Evolutionary conservation across 2,329 filamentous ascomycete genomes (phyloP), one percentile per base, ranked within the genome.

Genomic region (Sordariomycetes sp.): DNA sequence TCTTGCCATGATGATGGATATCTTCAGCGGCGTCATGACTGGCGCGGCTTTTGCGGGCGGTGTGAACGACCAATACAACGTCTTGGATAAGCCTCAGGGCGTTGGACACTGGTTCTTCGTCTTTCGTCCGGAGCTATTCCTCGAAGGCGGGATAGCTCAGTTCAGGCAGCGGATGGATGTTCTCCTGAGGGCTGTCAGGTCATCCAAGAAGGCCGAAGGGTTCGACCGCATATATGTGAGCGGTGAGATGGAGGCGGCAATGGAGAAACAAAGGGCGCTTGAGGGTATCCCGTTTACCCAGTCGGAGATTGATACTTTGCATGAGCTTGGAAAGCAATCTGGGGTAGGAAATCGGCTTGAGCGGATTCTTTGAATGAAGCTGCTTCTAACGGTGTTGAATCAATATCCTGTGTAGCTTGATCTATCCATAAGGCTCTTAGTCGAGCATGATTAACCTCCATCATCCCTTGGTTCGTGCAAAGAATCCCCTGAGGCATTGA

Each of bases 1-100:
- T 0, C 51, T 86, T 20, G 63, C 79, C 0, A 71, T 87, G 33
- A 85, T 84, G 77, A 86, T 86, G 82, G 81, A 86, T 50, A 77
- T 87, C 4, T 86, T 86, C 48, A 83, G 78, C 0, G 82, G 81
- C 1, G 74, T 80, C 0, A 46, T 86, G 3, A 82, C 77, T 1
- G 82, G 81, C 2, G 76, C 74, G 33, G 80, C 79, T 0, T 86
- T 83, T 54, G 82, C 79, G 0, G 81, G 81, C 0, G 53, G 71
- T 75, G 34, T 74, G 64, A 1, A 38, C 18, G 66, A 68, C 35
- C 75, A 73, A 1, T 79, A 79, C 50, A 70, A 75, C 46, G 58
- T 66, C 8, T n/a, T n/a, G n/a, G 63, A 59, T 0, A 62, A 58
- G 38, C 61, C 65, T 16, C 65, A 67, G 11, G 64, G 71, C 46